Percentiles rank a stretch among this genome's conserved stretches.
phyloP scores from a whole-genome alignment of 75 land plant genomes.

The Cryptomeria japonica region DNA sequence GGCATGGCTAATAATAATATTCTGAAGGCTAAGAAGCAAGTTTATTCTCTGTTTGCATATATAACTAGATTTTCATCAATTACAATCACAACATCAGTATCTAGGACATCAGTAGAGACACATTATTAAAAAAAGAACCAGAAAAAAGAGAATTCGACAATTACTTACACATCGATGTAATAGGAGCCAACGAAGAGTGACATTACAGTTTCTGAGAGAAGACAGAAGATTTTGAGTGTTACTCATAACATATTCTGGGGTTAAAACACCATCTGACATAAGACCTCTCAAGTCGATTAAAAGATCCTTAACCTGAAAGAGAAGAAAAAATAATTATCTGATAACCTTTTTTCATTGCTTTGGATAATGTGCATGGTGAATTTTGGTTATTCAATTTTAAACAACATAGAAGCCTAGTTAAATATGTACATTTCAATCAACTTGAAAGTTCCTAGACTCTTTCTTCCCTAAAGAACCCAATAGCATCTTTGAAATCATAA shows the following conservation, averaged over 20 bases:
- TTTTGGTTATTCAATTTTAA: background rate
- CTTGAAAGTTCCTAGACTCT: background rate
- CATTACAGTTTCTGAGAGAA: slow-evolving; percentile 36
- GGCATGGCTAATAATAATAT: background rate
- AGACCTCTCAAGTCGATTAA: slow-evolving; percentile 29
- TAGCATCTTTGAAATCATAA: background rate
- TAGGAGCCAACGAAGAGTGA: slow-evolving; percentile 56
- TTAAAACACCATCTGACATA: slow-evolving; percentile 45
- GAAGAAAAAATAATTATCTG: background rate
- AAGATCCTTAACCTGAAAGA: slow-evolving; percentile 35
- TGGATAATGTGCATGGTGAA: background rate
- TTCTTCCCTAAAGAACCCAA: background rate
- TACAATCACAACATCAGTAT: background rate
- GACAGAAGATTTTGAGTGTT: slow-evolving; percentile 39
- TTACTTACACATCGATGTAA: slow-evolving; percentile 34
- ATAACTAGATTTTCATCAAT: slow-evolving; percentile 9
- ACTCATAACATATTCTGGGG: slow-evolving; percentile 41
- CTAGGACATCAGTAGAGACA: background rate
- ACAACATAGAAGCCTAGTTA: too few species aligned
- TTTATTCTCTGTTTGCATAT: background rate
- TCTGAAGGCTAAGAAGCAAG: slow-evolving; percentile 1
- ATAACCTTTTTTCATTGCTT: background rate
- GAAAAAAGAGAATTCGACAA: background rate
- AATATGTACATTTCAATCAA: background rate
- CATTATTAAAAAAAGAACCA: background rate